Conservation (phyloP, 257 asterid species). For the Nicotiana sylvestris region DNA sequence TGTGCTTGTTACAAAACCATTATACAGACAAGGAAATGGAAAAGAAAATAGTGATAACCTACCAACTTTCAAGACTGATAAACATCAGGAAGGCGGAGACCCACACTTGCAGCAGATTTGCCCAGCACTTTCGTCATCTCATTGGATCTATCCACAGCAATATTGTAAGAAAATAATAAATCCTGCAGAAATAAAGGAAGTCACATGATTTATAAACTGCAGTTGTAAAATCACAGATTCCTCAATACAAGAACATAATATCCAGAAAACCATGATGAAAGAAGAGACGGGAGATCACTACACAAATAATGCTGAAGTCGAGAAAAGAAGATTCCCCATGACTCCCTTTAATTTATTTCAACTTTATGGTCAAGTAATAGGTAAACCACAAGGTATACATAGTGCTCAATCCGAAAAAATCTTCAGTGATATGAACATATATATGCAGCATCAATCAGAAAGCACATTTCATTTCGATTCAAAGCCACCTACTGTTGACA, state of each 20-base stretch:
- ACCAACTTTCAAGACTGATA: conserved; percentile 52
- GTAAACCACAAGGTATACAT: background rate
- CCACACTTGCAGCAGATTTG: conserved; percentile 94
- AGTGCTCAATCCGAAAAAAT: background rate
- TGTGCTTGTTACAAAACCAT: background rate
- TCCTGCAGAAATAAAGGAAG: conserved; percentile 38
- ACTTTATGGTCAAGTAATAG: background rate
- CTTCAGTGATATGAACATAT: background rate
- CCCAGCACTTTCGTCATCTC: conserved; percentile 70
- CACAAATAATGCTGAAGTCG: background rate
- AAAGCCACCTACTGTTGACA: background rate
- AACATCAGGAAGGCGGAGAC: conserved; percentile 77
- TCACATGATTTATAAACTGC: background rate
- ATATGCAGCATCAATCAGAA: background rate
- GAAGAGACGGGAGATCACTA: background rate
- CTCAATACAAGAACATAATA: background rate
- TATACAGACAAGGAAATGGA: background rate
- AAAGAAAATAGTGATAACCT: background rate
- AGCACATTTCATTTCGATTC: background rate
- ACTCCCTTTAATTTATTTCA: background rate
- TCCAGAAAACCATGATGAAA: background rate
- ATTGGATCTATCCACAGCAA: conserved; percentile 77
- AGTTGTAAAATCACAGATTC: background rate
- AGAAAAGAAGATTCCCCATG: background rate
- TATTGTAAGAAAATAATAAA: conserved; percentile 75